These are phyloP conservation scores for Cystofilobasidium macerans DNA, from an alignment of 768 basidiomycete species.

Conservation along the genomic window DNA sequence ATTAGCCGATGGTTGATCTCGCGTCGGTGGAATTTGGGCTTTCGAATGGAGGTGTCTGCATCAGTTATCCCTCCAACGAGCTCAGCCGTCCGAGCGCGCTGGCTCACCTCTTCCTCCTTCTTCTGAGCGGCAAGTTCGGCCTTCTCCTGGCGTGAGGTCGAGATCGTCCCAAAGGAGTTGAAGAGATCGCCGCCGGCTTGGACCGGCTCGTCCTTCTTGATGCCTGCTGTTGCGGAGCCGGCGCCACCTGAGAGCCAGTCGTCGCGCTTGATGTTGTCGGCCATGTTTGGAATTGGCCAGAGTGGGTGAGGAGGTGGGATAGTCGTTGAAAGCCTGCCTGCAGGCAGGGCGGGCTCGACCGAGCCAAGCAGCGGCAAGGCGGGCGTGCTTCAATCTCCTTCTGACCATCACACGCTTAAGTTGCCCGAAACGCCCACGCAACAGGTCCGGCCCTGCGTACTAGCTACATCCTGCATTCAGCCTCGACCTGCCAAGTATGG, in stretches of 20 bases:
- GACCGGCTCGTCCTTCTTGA: constrained; percentile 1
- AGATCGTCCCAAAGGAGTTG: constrained; percentile 62
- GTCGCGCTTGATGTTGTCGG: constrained; percentile 18
- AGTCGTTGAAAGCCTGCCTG: constrained; percentile 25
- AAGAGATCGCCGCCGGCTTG: constrained; percentile 72
- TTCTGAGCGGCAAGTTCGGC: constrained; percentile 46
- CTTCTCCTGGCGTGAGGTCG: constrained; percentile 52
- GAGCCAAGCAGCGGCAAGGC: too few relatives aligned
- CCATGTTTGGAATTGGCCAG: constrained; percentile 1
- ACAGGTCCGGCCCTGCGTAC: constrained; percentile 17
- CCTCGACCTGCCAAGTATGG: neutral
- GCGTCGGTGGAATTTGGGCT: constrained; percentile 34
- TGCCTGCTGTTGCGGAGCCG: constrained; percentile 44
- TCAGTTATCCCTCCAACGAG: neutral
- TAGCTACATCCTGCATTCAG: constrained; percentile 31
- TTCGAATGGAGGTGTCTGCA: neutral
- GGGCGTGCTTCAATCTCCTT: too few relatives aligned
- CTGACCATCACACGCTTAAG: too few relatives aligned
- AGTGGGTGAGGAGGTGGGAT: neutral
- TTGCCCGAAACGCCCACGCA: too few relatives aligned
- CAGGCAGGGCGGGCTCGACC: neutral
- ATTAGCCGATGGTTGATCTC: constrained; percentile 40
- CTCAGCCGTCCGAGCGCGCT: neutral
- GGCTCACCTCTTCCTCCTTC: constrained; percentile 59
- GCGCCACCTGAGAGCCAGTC: constrained; percentile 39